Conservation (phyloP, 139 green algal genomes). For the Coelastrella sp. region DNA sequence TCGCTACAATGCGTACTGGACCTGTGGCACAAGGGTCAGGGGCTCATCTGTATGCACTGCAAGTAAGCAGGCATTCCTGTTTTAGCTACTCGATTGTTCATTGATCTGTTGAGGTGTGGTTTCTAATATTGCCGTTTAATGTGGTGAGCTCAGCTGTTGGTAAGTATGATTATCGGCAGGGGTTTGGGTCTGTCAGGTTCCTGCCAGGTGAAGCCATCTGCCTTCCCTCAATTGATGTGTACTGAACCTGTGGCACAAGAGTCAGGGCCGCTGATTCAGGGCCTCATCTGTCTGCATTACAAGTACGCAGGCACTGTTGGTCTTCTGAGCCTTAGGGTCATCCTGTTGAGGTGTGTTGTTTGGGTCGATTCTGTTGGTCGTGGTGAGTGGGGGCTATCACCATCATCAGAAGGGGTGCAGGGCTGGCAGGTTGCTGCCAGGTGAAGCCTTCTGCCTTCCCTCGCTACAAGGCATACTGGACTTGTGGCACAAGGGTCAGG, state of each 20-base stretch:
- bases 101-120: background rate
- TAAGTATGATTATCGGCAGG: too few relatives aligned
- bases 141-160: too few relatives aligned
- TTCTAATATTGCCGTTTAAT: too few relatives aligned
- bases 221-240: slow-evolving; percentile 13
- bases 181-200: slow-evolving; percentile 25
- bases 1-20: background rate
- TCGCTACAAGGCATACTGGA: background rate
- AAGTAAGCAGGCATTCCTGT: background rate
- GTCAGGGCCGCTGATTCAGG: background rate
- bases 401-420: slow-evolving; percentile 18
- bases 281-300: background rate
- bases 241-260: too few relatives aligned
- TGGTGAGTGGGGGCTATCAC: too few relatives aligned
- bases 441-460: slow-evolving; percentile 10
- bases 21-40: too few relatives aligned
- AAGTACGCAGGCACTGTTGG: background rate
- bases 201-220: background rate
- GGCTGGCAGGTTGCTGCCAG: slow-evolving; percentile 3
- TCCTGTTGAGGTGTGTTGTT: background rate
- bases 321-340: background rate
- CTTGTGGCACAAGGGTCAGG: background rate
- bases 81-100: background rate
- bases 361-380: too few relatives aligned
- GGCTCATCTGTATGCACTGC: background rate